Evolutionary conservation across 2,329 filamentous ascomycete genomes (phyloP), one percentile per base, ranked within the genome.

Genomic region (Dissoconium aciculare): DNA sequence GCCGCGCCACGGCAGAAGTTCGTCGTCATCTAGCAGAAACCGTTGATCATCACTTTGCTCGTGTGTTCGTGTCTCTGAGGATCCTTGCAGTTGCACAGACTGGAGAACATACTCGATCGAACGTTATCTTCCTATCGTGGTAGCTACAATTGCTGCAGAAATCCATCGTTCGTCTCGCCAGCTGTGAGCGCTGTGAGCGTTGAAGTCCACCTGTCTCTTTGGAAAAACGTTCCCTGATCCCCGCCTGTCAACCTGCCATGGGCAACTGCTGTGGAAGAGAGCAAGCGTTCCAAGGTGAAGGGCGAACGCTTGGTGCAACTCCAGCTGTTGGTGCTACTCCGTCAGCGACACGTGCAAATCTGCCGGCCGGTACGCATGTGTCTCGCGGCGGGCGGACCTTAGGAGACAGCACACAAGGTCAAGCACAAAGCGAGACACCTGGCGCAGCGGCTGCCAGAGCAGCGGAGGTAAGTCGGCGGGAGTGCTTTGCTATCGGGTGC

Each of bases 181-280:
- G n/a, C n/a, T n/a, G n/a, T n/a, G n/a, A n/a, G n/a, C n/a, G n/a
- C n/a, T n/a, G n/a, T n/a, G n/a, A n/a, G n/a, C n/a, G n/a, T n/a
- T n/a, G n/a, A n/a, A n/a, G n/a, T n/a, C n/a, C n/a, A n/a, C n/a
- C n/a, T n/a, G n/a, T n/a, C n/a, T n/a, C n/a, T n/a, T n/a, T n/a
- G n/a, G n/a, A n/a, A n/a, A n/a, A n/a, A n/a, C n/a, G n/a, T n/a
- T n/a, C n/a, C n/a, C n/a, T 11, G 25, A 24, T 5, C 29, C 21
- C 26, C 17, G 5, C 21, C 24, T 23, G 28, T 17, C 28, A 33
- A 28, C 33, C 15, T 36, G 55, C 36, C 41, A 93, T 94, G 85
- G 85, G 85, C 36, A 87, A 83, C 54, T 67, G 83, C 58, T 93
- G 81, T 62, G 80, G 82, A 52, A 84, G 82, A 39, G 60, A 71